Evolutionary conservation across 2,329 filamentous ascomycete genomes (phyloP).

Genomic region (Clonostachys sp.): DNA sequence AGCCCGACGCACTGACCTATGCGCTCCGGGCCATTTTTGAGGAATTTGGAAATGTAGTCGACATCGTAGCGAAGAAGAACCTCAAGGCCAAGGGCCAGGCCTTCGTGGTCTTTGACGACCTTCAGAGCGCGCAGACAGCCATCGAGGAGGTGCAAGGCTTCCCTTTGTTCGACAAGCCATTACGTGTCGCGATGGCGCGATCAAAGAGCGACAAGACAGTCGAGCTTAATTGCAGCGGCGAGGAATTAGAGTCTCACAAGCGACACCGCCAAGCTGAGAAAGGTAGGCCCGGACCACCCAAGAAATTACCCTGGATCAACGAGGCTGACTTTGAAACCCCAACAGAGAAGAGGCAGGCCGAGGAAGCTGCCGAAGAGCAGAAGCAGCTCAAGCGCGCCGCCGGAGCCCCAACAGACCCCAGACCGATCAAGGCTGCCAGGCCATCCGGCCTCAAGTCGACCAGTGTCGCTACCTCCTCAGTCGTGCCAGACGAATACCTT

Average conservation of each 20-base stretch:
- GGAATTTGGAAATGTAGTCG: slow-evolving; percentile 81
- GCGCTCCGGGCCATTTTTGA: slow-evolving; percentile 75
- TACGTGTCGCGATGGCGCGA: slow-evolving; percentile 78
- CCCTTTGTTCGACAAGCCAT: slow-evolving; percentile 85
- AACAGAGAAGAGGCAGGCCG: slow-evolving; percentile 73
- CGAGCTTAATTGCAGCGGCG: slow-evolving; percentile 62
- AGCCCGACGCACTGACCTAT: slow-evolving; percentile 70
- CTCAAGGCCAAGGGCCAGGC: slow-evolving; percentile 92
- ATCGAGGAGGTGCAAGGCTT: slow-evolving; percentile 91
- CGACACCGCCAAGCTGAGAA: slow-evolving; percentile 81
- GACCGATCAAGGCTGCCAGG: slow-evolving; percentile 63
- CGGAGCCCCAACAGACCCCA: slow-evolving; percentile 40
- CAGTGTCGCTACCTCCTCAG: slow-evolving; percentile 59
- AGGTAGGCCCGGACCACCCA: slow-evolving; percentile 47
- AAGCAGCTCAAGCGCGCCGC: slow-evolving; percentile 65
- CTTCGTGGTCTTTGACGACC: slow-evolving; percentile 83
- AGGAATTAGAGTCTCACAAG: slow-evolving; percentile 88
- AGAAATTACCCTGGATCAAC: background rate
- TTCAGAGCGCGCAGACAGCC: slow-evolving; percentile 74
- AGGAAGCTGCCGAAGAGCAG: slow-evolving; percentile 73
- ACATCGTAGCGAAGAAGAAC: slow-evolving; percentile 85
- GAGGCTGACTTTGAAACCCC: background rate
- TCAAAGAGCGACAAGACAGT: slow-evolving; percentile 87
- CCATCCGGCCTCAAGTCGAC: slow-evolving; percentile 69
- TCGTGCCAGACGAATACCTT: slow-evolving; percentile 95